Base-by-base conservation (phyloP, 306 rosid species). In the Calophaca sinica region DNA sequence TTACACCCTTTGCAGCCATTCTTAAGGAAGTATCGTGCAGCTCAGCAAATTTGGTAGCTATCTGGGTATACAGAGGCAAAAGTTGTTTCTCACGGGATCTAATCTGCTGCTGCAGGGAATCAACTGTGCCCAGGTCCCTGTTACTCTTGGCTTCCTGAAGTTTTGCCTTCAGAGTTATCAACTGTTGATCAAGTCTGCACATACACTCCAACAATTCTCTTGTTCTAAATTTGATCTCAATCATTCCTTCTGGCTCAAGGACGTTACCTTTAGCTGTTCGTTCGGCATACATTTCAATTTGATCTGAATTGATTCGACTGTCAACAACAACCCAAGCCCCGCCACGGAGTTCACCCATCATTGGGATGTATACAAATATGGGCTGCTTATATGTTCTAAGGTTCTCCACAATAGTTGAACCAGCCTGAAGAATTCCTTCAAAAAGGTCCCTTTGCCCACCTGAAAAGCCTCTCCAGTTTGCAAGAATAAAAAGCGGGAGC, bases 361-460 rank as follows among this genome's bases (percentile, higher is more conserved):
- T 94, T 28, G 99, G 99, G 59, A 94, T 92, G 89, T 88, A 90
- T 3, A 94, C 97, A 74, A 94, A 91, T 63, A 94, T 89, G 5
- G 97, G 99, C 80, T 94, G 97, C 72, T 86, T 88, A 86, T 91
- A 94, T 31, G 99, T 94, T 77, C 99, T 87, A 10, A 94, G 99
- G 84, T 94, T 94, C 87, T 94, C 97, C 72, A 94, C 99, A 81
- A 94, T 94, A 42, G 99, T 88, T n/a, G 99, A 94, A 73, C 99
- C 97, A 2, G 99, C 99, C 82, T 94, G 99, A 82, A 94, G 92
- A 79, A 94, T 94, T 80, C 99, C 96, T 89, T 94, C 97, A 33
- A 94, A 94, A 85, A 92, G 99, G 76, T 94, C 99, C 86, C 99
- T 91, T 86, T 94, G 99, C 60, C 99, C 96, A 14, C 99, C 99